Base-by-base conservation (phyloP, 176 grass and related monocot genomes). In the Oryza punctata region DNA sequence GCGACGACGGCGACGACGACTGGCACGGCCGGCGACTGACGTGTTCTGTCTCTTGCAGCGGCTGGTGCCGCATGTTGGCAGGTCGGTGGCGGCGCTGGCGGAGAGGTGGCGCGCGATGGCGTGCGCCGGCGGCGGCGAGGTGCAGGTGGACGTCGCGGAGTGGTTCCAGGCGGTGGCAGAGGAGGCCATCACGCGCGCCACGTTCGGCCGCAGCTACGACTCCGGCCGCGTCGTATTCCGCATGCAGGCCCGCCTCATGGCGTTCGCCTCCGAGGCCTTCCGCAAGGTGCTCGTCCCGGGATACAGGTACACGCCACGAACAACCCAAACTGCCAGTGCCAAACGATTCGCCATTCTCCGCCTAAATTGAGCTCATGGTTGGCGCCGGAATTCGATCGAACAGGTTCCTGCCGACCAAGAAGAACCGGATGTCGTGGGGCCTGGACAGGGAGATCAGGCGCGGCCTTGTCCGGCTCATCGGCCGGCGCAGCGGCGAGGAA, bases 271-370 rank as follows among this genome's bases (percentile, higher is more conserved):
- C 40, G 94, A 94, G 76, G 90, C 92, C 37, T 97, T 97, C 76
- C 90, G 92, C 85, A 97, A 94, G 85, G 92, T 97, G 40, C 87
- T 97, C 81, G 93, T 97, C 70, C 94, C 94, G 0, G 94, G 94
- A 0, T 97, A 94, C 91, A 66, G 91, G 94, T 96, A 76, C 64
- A 76, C 64, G 77, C 28, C 64, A 73, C 2, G 24, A 24, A 21
- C n/a, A 46, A 12, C 5, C n/a, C 15, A 52, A 19, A 46, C 46
- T 30, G 2, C 59, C 33, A 32, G 18, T 30, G 2, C 59, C 33
- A 32, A 23, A 7, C 1, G 29, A 66, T 27, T 52, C 43, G 1
- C 59, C 12, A 25, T 69, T 70, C 0, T 61, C 13, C 13, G 21
- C 23, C 64, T 13, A 38, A 84, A 75, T 75, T 63, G 2, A 24